Evolutionary conservation across 352 stramenopile genomes (phyloP), one percentile per base, ranked within the genome.

Genomic region (Globisporangium solare): DNA sequence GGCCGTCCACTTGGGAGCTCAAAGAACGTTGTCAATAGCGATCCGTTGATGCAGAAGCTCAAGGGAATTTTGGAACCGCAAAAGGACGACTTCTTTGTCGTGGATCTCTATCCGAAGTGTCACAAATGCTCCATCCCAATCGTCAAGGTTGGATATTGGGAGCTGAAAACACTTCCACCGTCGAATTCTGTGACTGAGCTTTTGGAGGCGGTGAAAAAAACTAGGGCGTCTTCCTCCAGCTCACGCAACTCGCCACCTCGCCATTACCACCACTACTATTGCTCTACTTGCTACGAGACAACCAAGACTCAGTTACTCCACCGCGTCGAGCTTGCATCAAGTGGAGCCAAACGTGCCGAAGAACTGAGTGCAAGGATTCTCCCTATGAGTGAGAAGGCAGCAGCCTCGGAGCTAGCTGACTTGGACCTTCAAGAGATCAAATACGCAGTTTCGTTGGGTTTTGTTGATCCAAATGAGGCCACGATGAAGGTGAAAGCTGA

Each of bases 41-140:
- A 99, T 58, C 95, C 93, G 47, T 86, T 99, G 22, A 99, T 99
- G 95, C 86, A 97, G 55, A 98, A 98, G 66, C 86, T 99, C 11
- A 97, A 97, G 42, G 92, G 97, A 21, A 98, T 98, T 49, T 88
- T 99, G 47, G 86, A 98, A 52, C 96, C 95, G n/a, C 98, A 99
- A 81, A 99, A 99, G 64, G 96, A 99, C 22, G 97, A 97, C 62
- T 99, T 99, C 55, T 97, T 99, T 67, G 97, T 99, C 39, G 97
- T 98, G 10, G 95, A 97, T 64, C 72, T 99, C 46, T 81, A 97
- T 52, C 86, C 68, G 40, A 85, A 79, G 58, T 95, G 76, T 74
- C 96, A 93, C 74, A 98, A 90, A 71, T 97, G 87, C 58, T 73
- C 47, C 24, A 84, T 59, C 54, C 83, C 63, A 64, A 96, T 92